Evolutionary conservation across 1,284 basidiomycete species (phyloP).

Genomic region (Golubevia sp.): DNA sequence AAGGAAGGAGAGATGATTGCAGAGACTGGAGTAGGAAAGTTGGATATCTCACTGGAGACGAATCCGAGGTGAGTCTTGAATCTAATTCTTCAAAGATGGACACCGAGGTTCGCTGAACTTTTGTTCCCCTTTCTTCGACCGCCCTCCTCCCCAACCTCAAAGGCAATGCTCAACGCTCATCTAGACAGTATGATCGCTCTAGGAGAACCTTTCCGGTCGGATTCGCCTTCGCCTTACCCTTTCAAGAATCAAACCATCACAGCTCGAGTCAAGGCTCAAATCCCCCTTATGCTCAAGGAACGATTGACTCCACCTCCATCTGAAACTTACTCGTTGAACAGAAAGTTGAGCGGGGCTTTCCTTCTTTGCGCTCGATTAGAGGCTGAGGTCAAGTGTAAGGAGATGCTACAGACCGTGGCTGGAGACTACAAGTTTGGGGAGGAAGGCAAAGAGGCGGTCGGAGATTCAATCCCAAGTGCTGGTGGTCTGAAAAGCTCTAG

Average conservation of each 20-base stretch:
- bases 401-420: slow-evolving; percentile 62
- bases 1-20: slow-evolving; percentile 74
- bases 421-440: slow-evolving; percentile 8
- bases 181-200: slow-evolving; percentile 77
- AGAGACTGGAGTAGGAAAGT: slow-evolving; percentile 76
- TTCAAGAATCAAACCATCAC: slow-evolving; percentile 76
- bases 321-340: slow-evolving; percentile 92
- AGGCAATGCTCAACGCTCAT: slow-evolving; percentile 89
- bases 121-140: neutral
- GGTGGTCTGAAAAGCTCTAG: neutral
- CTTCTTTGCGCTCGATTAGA: slow-evolving; percentile 82
- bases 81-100: too few species aligned
- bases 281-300: slow-evolving; percentile 88
- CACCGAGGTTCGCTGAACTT: too few species aligned
- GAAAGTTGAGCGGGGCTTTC: slow-evolving; percentile 93
- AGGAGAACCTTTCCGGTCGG: slow-evolving; percentile 75
- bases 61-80: slow-evolving; percentile 75
- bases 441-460: neutral
- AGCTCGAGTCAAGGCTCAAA: slow-evolving; percentile 74
- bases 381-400: slow-evolving; percentile 75
- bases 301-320: slow-evolving; percentile 87
- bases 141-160: neutral
- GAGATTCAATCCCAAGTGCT: neutral
- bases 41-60: slow-evolving; percentile 87
- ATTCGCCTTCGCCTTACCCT: slow-evolving; percentile 69